Evolutionary conservation across 257 asterid genomes (phyloP).

Genomic region (Solanum etuberosum): DNA sequence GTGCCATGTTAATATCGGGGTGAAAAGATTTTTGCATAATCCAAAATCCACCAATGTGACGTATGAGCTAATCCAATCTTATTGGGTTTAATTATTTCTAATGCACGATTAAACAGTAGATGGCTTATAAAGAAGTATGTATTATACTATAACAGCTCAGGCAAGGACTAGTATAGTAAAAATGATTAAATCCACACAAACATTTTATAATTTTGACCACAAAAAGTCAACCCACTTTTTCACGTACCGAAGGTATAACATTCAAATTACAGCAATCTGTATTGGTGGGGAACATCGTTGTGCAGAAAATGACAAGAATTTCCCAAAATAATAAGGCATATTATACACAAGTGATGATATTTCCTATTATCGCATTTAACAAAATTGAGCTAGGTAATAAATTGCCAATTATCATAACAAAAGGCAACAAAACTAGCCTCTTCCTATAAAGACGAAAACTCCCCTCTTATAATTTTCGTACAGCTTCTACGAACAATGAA

Average conservation of each 20-base stretch:
- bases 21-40: not conserved
- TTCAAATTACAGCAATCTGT: not conserved
- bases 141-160: not conserved
- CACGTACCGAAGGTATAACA: not conserved
- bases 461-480: not conserved
- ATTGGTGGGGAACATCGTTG: not conserved
- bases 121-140: not conserved
- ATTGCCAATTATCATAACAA: not conserved
- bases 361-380: not conserved
- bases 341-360: not conserved
- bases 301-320: not conserved
- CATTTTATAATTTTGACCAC: not conserved
- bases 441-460: not conserved
- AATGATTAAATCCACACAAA: not conserved
- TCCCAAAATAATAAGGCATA: not conserved
- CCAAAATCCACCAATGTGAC: not conserved
- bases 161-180: not conserved
- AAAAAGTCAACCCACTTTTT: not conserved
- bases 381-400: not conserved
- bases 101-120: not conserved
- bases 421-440: not conserved
- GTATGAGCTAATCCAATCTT: not conserved
- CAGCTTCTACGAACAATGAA: not conserved
- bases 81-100: not conserved
- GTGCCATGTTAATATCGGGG: not conserved